Percentiles rank a stretch among this genome's conserved stretches.
These are phyloP conservation scores for Psidium guajava DNA, from an alignment of 345 rosid species.

Conservation along the genomic window DNA sequence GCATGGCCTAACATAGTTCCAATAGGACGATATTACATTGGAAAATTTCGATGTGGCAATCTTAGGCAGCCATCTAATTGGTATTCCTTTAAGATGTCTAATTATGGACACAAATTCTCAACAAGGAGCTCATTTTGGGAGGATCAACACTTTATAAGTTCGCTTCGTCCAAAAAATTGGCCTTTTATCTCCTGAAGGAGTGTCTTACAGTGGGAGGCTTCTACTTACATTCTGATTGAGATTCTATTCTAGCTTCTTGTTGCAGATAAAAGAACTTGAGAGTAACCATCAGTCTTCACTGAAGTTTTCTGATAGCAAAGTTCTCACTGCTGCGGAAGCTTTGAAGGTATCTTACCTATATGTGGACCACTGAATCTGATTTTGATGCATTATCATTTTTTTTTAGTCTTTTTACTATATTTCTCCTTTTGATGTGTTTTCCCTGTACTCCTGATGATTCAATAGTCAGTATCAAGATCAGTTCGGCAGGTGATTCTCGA, in stretches of 20 bases:
- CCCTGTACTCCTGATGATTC: constrained; percentile 5
- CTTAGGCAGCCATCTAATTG: neutral
- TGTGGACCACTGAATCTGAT: neutral
- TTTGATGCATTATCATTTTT: neutral
- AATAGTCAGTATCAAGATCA: constrained; percentile 55
- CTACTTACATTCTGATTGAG: constrained; percentile 13
- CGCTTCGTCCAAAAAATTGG: neutral
- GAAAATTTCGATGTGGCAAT: neutral
- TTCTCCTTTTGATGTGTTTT: neutral
- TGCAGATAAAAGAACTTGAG: constrained; percentile 55
- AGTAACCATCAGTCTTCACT: constrained; percentile 21
- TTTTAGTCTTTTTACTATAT: neutral
- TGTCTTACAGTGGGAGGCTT: neutral
- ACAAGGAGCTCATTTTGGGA: neutral
- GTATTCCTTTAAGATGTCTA: neutral
- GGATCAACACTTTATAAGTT: neutral
- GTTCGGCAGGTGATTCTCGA: constrained; percentile 69
- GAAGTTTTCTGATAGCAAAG: constrained; percentile 23
- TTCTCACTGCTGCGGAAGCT: constrained; percentile 77
- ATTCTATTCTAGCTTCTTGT: constrained; percentile 17
- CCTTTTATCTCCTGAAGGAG: neutral
- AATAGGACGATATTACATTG: neutral
- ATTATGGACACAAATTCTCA: neutral
- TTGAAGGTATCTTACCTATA: constrained; percentile 34
- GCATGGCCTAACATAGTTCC: neutral